phyloP scores from a whole-genome alignment of 805 yeast genomes.

The Candida succiphila region DNA sequence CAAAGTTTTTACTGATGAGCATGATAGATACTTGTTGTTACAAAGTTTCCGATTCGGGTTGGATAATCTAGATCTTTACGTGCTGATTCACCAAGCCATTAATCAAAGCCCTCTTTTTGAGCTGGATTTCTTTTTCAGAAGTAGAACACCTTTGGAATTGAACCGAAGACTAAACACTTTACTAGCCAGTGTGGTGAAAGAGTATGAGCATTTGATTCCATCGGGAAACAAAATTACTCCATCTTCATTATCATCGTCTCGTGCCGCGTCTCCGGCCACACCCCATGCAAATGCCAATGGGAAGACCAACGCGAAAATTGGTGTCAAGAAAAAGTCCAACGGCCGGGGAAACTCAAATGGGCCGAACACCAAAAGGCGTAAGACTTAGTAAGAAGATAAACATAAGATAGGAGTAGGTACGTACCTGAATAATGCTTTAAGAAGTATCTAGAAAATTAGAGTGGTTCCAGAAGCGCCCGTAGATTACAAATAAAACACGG shows the following conservation, averaged over 20 bases:
- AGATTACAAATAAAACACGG: too few species aligned
- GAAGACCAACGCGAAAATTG: background rate
- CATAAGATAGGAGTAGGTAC: too few species aligned
- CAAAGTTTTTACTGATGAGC: slow-evolving; percentile 71
- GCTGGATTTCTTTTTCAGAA: slow-evolving; percentile 80
- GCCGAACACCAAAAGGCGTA: background rate
- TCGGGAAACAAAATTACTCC: too few species aligned
- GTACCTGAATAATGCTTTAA: too few species aligned
- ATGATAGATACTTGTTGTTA: slow-evolving; percentile 78
- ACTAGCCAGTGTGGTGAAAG: slow-evolving; percentile 65
- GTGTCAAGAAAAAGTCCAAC: background rate
- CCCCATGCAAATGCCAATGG: too few species aligned
- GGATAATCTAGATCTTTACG: slow-evolving; percentile 72
- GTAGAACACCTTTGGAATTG: slow-evolving; percentile 69
- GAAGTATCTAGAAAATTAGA: too few species aligned
- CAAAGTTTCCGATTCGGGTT: slow-evolving; percentile 75
- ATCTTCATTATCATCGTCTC: too few species aligned
- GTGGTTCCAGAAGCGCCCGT: too few species aligned
- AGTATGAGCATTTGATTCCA: slow-evolving; percentile 30
- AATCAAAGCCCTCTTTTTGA: slow-evolving; percentile 69
- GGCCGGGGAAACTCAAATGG: background rate
- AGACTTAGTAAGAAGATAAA: too few species aligned
- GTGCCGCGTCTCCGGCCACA: too few species aligned
- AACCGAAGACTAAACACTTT: slow-evolving; percentile 76
- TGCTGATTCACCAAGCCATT: slow-evolving; percentile 65